These are phyloP conservation scores for Pseudocercospora eumusae DNA, from an alignment of 2,329 filamentous ascomycete genomes.

Conservation along the genomic window DNA sequence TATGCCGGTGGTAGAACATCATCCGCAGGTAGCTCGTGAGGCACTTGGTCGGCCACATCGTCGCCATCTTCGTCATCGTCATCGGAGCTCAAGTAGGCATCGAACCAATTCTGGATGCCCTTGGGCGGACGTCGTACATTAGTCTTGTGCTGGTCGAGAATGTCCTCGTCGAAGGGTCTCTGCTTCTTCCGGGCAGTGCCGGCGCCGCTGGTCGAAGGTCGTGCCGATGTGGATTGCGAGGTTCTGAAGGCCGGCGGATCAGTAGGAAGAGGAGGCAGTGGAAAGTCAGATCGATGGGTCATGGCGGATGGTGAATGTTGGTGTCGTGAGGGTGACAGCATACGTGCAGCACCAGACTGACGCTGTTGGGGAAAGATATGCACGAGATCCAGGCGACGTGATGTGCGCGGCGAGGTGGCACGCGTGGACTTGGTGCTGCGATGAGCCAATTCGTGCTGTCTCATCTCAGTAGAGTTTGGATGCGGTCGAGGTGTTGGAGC, in stretches of 20 bases:
- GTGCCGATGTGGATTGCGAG: conserved; percentile 11
- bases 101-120: conserved; percentile 55
- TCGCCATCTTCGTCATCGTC: conserved; percentile 33
- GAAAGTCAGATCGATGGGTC: conserved; percentile 42
- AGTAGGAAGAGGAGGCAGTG: conserved; percentile 14
- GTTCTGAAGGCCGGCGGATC: conserved; percentile 10
- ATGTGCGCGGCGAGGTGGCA: conserved; percentile 24
- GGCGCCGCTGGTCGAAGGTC: conserved; percentile 19
- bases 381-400: conserved; percentile 45
- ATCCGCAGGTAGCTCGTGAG: conserved; percentile 30
- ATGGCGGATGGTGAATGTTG: conserved; percentile 45
- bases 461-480: conserved; percentile 13
- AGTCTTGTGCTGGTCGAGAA: conserved; percentile 50
- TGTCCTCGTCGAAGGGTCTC: conserved; percentile 40
- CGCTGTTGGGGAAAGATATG: conserved; percentile 44
- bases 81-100: conserved; percentile 41
- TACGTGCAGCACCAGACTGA: conserved; percentile 27
- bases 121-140: conserved; percentile 51
- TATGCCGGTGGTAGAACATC: conserved; percentile 28
- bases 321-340: conserved; percentile 45
- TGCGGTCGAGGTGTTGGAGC: conserved; percentile 21
- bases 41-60: conserved; percentile 17
- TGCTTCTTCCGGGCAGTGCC: conserved; percentile 11
- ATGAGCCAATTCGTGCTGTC: conserved; percentile 8
- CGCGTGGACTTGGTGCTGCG: conserved; percentile 16